Conservation (phyloP, 176 grass and related monocot genomes). For the Saccharum spontaneum region DNA sequence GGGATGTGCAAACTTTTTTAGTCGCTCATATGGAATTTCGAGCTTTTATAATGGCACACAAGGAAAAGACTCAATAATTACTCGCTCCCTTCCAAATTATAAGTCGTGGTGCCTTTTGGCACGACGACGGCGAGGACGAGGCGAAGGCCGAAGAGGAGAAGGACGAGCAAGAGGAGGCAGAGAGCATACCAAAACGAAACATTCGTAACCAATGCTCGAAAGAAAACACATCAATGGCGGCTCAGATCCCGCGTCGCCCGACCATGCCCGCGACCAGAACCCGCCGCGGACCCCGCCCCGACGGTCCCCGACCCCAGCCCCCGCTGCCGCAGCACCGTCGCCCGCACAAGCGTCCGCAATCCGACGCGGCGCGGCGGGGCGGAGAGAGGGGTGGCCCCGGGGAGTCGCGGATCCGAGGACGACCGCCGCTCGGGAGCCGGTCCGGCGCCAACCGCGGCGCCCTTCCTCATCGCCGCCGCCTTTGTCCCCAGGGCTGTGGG, state of each 20-base stretch:
- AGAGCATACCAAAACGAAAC: neutral
- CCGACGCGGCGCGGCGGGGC: neutral
- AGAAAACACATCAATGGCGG: conserved; percentile 16
- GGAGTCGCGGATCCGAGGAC: neutral
- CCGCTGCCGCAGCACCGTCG: neutral
- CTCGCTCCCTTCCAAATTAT: no score
- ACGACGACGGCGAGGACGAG: neutral
- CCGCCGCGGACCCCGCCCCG: neutral
- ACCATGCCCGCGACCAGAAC: neutral
- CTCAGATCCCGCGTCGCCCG: conserved; percentile 19
- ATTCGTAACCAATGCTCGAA: neutral
- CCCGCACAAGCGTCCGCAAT: conserved; percentile 13
- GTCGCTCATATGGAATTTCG: no score
- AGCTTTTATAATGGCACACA: neutral
- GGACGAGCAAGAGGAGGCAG: neutral
- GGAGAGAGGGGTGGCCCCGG: no score
- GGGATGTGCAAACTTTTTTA: neutral
- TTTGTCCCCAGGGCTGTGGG: neutral
- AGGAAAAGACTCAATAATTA: neutral
- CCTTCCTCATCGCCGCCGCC: no score
- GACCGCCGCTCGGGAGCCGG: no score
- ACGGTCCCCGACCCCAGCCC: conserved; percentile 23
- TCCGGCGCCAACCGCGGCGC: no score
- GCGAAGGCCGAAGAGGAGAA: no score
- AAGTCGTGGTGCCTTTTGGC: no score